Evolutionary conservation across 2,329 filamentous ascomycete genomes (phyloP), one percentile per base, ranked within the genome.

Genomic region (Alternaria ethzedia): DNA sequence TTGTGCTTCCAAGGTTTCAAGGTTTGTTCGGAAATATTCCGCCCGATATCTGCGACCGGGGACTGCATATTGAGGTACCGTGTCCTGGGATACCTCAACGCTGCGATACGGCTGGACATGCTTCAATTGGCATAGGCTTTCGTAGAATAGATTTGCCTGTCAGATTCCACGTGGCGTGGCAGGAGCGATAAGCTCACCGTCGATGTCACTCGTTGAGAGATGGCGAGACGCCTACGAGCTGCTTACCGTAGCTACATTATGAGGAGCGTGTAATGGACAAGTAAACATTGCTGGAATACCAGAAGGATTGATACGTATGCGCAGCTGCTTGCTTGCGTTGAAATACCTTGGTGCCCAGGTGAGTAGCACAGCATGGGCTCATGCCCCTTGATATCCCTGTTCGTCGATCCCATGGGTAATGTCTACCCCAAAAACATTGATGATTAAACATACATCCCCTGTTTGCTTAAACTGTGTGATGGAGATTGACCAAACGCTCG

Each of bases 51-150:
- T 59, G 49, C 61, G 36, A 45, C 62, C 45, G 58, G 52, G 47
- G 47, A 44, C 46, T 41, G 23, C 30, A 49, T 55, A 41, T 41
- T n/a, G 2, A 17, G 36, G 36, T 41, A 41, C 36, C 36, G 36
- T 41, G 9, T 41, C 36, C 36, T 17, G n/a, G 36, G 36, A 41
- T 41, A 17, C 58, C 54, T 52, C 57, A 43, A 43, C 13, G 21
- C 46, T 51, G 17, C 23, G 45, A 44, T 58, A 28, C 36, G 66
- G 64, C 52, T 69, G 60, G 64, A 67, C 64, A 61, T 70, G 54
- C 64, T 67, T 44, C 13, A 63, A 58, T 20, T n/a, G 60, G 66
- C 23, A 68, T 65, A 56, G 54, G 11, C 45, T 54, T 62, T 54
- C 57, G 46, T 41, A 44, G 44, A 58, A 65, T 54, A 57, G 59